Evolutionary conservation across 768 basidiomycete species (phyloP).

Genomic region (Termitomyces sp.): DNA sequence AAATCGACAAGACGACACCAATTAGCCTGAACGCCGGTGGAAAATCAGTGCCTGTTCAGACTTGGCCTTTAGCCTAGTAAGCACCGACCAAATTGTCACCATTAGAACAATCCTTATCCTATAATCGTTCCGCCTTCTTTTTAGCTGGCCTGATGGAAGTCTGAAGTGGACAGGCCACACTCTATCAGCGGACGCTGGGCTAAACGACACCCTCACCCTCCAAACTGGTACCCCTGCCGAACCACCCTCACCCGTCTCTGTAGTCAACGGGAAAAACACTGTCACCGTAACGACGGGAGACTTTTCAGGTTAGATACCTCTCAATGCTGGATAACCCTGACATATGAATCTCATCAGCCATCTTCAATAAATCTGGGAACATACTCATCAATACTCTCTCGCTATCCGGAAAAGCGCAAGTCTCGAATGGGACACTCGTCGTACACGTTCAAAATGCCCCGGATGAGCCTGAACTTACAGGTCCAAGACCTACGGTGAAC

Average conservation of each 20-base stretch:
- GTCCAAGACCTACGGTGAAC: slow-evolving; percentile 19
- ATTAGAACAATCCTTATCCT: too few relatives aligned
- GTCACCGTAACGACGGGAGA: slow-evolving; percentile 30
- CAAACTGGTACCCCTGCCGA: slow-evolving; percentile 30
- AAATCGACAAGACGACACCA: slow-evolving; percentile 33
- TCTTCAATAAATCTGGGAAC: slow-evolving; percentile 29
- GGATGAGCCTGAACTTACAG: slow-evolving; percentile 28
- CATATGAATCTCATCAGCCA: slow-evolving; percentile 14
- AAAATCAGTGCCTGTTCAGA: slow-evolving; percentile 24
- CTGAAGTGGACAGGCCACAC: slow-evolving; percentile 38
- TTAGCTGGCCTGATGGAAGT: slow-evolving; percentile 35
- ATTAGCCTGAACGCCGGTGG: slow-evolving; percentile 18
- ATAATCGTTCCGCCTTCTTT: neutral
- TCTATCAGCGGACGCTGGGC: slow-evolving; percentile 24
- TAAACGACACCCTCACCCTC: slow-evolving; percentile 20
- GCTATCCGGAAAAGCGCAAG: slow-evolving; percentile 23
- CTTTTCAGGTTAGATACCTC: slow-evolving; percentile 24
- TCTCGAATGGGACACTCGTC: slow-evolving; percentile 26
- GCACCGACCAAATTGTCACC: too few relatives aligned
- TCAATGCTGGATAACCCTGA: neutral
- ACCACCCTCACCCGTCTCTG: slow-evolving; percentile 27
- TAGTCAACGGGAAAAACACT: slow-evolving; percentile 17
- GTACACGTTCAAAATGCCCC: slow-evolving; percentile 30
- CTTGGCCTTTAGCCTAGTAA: slow-evolving; percentile 36
- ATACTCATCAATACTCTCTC: slow-evolving; percentile 28